Base-by-base conservation (phyloP, 208 protist genomes). In the Wallacemonas sp. region DNA sequence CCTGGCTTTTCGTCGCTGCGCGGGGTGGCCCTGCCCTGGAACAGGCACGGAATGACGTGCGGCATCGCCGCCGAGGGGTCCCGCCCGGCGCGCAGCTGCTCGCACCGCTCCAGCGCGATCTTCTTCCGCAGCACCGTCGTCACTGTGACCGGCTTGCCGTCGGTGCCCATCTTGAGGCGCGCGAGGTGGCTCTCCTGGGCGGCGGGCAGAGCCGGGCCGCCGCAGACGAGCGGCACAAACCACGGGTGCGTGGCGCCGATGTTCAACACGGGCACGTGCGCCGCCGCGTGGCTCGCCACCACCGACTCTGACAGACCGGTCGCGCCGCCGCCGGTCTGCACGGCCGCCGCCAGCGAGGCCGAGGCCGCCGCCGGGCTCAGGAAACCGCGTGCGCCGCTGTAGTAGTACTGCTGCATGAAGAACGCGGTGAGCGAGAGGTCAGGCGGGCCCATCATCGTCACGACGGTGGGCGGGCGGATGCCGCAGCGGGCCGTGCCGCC, bases 361-460 rank as follows among this genome's bases (percentile, higher is more conserved):
- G 55, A 38, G 7, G 55, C 62, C 12, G 75, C 79, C 8, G 57
- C 64, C 28, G 25, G 7, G 29, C 45, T 64, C 48, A 83, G 63
- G n/a, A 39, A 22, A 16, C 81, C 81, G 3, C 26, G 69, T 1
- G 29, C 72, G 3, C 81, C 83, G 46, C 77, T 89, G 71, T 86
- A 86, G 28, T 82, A 57, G 69, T 90, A 87, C 72, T 88, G 84
- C 32, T 78, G 65, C 67, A 89, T 79, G 32, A 89, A 89, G 76
- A 88, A 82, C 14, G 79, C 65, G 16, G 76, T 76, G 18, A 94
- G 80, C 0, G 84, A 79, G 50, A 91, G 86, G 70, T 94, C 87
- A 7, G 69, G 74, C 2, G 71, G 38, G 0, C 71, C 46, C 67
- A 89, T 70, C 44, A 94, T 61, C 16, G 82, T 90, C 20, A 91